A percentile compares a stretch with the other conserved stretches of the same genome.
Conservation (phyloP, 257 asterid genomes). For the Solanum pennellii region DNA sequence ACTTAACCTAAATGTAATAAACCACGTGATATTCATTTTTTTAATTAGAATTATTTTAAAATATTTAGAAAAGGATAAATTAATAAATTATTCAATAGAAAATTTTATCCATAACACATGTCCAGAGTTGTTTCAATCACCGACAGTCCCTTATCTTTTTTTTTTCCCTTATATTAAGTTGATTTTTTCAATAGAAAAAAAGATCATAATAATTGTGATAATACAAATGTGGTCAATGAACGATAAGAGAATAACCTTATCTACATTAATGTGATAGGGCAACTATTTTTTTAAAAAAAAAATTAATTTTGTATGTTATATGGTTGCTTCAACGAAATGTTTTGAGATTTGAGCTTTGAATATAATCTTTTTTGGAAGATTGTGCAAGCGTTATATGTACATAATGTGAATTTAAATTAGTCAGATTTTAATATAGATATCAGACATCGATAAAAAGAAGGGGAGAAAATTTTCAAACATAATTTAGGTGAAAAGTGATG, state of each 20-base stretch:
- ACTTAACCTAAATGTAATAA: neutral
- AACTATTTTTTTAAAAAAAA: too few species aligned
- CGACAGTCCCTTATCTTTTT: neutral
- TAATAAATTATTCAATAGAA: neutral
- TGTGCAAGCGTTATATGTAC: neutral
- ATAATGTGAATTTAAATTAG: rapidly evolving
- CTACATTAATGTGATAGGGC: neutral
- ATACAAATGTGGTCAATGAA: neutral
- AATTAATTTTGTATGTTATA: too few species aligned
- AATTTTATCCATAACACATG: neutral
- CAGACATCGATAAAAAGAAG: too few species aligned
- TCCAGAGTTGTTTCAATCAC: neutral
- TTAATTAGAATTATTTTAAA: too few species aligned
- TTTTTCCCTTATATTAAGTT: neutral
- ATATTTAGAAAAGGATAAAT: neutral
- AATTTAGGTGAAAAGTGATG: neutral
- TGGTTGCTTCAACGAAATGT: too few species aligned
- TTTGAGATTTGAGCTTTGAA: rapidly evolving
- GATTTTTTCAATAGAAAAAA: neutral
- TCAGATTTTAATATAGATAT: too few species aligned
- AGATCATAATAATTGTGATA: neutral
- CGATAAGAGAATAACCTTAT: neutral
- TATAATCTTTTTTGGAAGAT: too few species aligned
- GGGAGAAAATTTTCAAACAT: neutral
- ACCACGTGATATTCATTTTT: neutral